These are phyloP conservation scores for Sphagnum fallax DNA, from an alignment of 228 moss, liverwort and hornwort genomes.

Conservation along the genomic window DNA sequence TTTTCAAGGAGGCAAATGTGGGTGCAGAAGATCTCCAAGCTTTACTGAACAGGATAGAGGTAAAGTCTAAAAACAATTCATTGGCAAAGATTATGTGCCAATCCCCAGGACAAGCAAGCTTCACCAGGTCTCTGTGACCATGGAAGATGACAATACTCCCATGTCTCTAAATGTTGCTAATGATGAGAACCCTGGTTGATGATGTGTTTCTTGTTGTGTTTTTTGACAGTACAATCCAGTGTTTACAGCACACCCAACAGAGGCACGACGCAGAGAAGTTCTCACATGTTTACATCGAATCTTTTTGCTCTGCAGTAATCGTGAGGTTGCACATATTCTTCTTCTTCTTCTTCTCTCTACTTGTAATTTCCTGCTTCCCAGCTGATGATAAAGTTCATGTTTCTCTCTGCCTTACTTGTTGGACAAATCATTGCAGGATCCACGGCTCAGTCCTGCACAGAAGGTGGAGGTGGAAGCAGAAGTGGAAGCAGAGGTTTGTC, in stretches of 20 bases:
- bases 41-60: constrained; percentile 74
- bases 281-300: constrained; percentile 85
- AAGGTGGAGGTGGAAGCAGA: constrained; percentile 70
- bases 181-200: too few species aligned
- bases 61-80: constrained; percentile 1
- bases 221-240: constrained; percentile 88
- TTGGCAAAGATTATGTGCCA: constrained; percentile 2
- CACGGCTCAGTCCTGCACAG: constrained; percentile 85
- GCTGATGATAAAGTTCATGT: not conserved
- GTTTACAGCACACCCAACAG: constrained; percentile 96
- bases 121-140: too few species aligned
- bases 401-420: not conserved
- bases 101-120: not conserved
- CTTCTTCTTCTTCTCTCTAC: not conserved
- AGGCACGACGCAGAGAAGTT: constrained; percentile 95
- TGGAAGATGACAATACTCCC: not conserved
- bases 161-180: too few species aligned
- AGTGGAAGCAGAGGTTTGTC: constrained; percentile 87
- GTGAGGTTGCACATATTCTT: constrained; percentile 46
- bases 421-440: constrained; percentile 52
- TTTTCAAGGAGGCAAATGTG: constrained; percentile 73
- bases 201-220: too few species aligned
- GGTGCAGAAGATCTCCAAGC: constrained; percentile 70
- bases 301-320: constrained; percentile 76
- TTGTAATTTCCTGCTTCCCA: not conserved